Evolutionary conservation across 176 grass and related monocot genomes (phyloP).

Genomic region (Miscanthus lutarioriparius): DNA sequence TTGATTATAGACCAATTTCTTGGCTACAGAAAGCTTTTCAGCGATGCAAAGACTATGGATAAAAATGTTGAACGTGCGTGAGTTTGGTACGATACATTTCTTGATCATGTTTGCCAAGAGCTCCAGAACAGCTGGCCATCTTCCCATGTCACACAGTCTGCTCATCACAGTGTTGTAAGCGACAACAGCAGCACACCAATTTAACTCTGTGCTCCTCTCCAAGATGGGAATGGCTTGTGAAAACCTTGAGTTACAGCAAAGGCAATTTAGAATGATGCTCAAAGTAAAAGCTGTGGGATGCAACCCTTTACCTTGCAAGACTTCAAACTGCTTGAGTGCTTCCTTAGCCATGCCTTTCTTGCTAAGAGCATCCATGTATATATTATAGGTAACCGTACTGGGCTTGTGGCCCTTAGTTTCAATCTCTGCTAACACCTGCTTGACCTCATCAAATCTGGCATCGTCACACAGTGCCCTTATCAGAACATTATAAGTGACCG

Average conservation of each 20-base stretch:
- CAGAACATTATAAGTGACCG: constrained; percentile 76
- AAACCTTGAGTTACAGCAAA: constrained; percentile 56
- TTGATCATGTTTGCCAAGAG: constrained; percentile 73
- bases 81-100: constrained; percentile 60
- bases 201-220: constrained; percentile 42
- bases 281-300: constrained; percentile 61
- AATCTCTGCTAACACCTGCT: constrained; percentile 52
- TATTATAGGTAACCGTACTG: constrained; percentile 73
- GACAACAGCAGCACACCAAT: constrained; percentile 47
- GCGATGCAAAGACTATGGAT: constrained; percentile 64
- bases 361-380: constrained; percentile 75
- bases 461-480: constrained; percentile 60
- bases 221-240: constrained; percentile 56
- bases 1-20: constrained; percentile 42
- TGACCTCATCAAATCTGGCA: constrained; percentile 57
- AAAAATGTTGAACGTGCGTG: constrained; percentile 73
- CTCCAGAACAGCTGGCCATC: constrained; percentile 56
- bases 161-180: constrained; percentile 86
- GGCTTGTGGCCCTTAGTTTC: constrained; percentile 50
- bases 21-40: constrained; percentile 42
- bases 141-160: constrained; percentile 46
- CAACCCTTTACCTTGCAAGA: constrained; percentile 60
- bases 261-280: constrained; percentile 72
- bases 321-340: constrained; percentile 54
- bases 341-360: constrained; percentile 57